Evolutionary conservation across 108 stramenopile species (phyloP), one percentile per base, ranked within the genome.

Genomic region (Bacterosira constricta): DNA sequence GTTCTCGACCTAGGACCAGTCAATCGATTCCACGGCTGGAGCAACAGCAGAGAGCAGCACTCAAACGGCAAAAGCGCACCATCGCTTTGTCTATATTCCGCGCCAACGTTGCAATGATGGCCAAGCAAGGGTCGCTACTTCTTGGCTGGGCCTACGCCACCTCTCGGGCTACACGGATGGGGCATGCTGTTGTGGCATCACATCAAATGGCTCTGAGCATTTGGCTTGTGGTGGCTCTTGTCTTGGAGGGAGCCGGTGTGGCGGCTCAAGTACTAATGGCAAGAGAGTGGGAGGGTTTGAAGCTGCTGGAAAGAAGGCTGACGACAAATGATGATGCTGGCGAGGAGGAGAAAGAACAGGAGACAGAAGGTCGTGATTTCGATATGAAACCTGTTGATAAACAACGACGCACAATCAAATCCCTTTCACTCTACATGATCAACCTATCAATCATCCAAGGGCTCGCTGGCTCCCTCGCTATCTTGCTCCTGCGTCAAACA

Each of bases 141-240:
- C 36, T 87, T 11, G 79, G 77, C 39, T 90, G 85, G 83, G 83
- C 89, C 13, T 66, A 65, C 47, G 86, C 89, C 8, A 90, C 89
- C 38, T 61, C 79, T 1, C 49, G 68, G 13, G 86, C 86, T 3
- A 77, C 86, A n/a, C 74, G 83, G 3, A 83, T 90, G 71, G 84
- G 83, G 4, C 39, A 81, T n/a, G 63, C 49, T 0, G 61, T 74
- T 37, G 84, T 86, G 6, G 89, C 85, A 21, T 73, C 89, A 12
- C 89, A 90, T 52, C 87, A 88, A 70, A 57, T 87, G 26, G 74
- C 61, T 0, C 39, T 84, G 25, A 51, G 51, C 34, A 54, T 85
- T 26, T 88, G 86, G 79, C 73, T 87, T 62, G 32, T 84, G 39
- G 56, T 81, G 13, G 66, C 83, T 7, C 62, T 67, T 47, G 70